A percentile compares a stretch with the other conserved stretches of the same genome.
Conservation (phyloP, 2,329 filamentous ascomycete genomes). For the Seiridium cupressi region DNA sequence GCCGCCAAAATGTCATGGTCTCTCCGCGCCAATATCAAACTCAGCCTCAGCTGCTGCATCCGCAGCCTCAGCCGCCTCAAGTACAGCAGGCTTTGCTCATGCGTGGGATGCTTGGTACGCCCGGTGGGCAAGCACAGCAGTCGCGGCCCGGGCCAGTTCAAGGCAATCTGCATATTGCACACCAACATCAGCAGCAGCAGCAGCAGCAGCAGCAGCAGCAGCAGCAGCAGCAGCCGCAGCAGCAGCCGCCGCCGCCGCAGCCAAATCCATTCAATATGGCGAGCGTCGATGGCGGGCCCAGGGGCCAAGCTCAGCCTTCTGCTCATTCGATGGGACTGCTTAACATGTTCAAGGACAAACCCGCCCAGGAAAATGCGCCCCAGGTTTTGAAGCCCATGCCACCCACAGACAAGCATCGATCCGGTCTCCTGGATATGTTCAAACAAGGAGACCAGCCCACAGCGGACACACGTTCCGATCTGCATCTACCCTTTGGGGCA, state of each 20-base stretch:
- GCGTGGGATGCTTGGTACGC: slow-evolving; percentile 33
- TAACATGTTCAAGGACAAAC: slow-evolving; percentile 38
- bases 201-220: slow-evolving; percentile 24
- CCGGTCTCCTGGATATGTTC: slow-evolving; percentile 53
- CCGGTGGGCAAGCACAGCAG: slow-evolving; percentile 25
- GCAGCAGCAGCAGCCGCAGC: slow-evolving; percentile 23
- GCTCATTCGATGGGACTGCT: slow-evolving; percentile 32
- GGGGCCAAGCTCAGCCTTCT: slow-evolving; percentile 17
- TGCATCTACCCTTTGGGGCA: slow-evolving; percentile 37
- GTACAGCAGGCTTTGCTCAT: slow-evolving; percentile 53
- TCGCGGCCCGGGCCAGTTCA: slow-evolving; percentile 14
- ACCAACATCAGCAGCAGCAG: slow-evolving; percentile 20
- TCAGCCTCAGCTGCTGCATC: slow-evolving; percentile 36
- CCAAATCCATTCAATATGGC: slow-evolving; percentile 6
- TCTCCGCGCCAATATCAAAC: slow-evolving; percentile 26
- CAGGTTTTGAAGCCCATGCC: slow-evolving; percentile 11
- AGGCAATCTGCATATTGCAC: slow-evolving; percentile 15
- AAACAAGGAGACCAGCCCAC: slow-evolving; percentile 33
- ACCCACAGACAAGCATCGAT: slow-evolving; percentile 40
- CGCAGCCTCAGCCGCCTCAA: slow-evolving; percentile 54
- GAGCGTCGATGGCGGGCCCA: slow-evolving; percentile 10
- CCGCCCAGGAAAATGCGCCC: slow-evolving; percentile 11
- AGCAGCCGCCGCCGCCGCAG: slow-evolving; percentile 17
- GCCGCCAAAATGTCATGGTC: slow-evolving; percentile 13
- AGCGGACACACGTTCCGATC: slow-evolving; percentile 13